Evolutionary conservation across 2,329 filamentous ascomycete genomes (phyloP), one percentile per base, ranked within the genome.

Genomic region (Claviceps humidiphila): DNA sequence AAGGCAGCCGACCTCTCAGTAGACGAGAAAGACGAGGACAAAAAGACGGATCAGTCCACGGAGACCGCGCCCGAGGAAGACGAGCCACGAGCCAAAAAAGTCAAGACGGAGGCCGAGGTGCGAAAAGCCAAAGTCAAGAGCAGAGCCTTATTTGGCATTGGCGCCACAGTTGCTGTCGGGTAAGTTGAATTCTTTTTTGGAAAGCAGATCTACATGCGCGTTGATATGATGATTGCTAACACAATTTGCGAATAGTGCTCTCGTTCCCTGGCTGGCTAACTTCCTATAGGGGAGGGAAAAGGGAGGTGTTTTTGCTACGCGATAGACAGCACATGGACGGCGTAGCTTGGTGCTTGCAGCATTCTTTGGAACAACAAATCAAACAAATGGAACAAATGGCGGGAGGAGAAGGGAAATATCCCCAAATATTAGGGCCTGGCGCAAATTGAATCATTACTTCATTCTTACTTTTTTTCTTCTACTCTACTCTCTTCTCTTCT

Each of bases 131-230:
- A 83, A 63, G 88, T 96, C 58, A 84, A 88, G 70, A 88, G 84
- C 68, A 81, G 89, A 64, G 89, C 93, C 47, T 73, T 95, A 55
- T 77, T 95, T 57, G 91, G 93, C 54, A 80, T 97, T 51, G 87
- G 84, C 56, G 89, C 89, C 53, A 93, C 88, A 47, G 77, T 96
- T 66, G 88, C 87, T 53, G 78, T 96, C 67, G 90, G 90, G 93
- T 97, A 80, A 73, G 89, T 85, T 11, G 7, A 24, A 45, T 16
- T 14, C 4, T 43, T 24, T n/a, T 24, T 44, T 26, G 6, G 26
- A 30, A 9, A 30, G 26, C 26, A 30, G 9, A 34, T 11, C 9
- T 34, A 34, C 9, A 34, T 34, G 30, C 3, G 30, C 30, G 30
- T 11, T 34, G 30, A 34, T 34, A 34, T 11, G 17, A 26, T 5